Evolutionary conservation across 805 yeast genomes (phyloP).

Genomic region (Cyberlindnera maritima): DNA sequence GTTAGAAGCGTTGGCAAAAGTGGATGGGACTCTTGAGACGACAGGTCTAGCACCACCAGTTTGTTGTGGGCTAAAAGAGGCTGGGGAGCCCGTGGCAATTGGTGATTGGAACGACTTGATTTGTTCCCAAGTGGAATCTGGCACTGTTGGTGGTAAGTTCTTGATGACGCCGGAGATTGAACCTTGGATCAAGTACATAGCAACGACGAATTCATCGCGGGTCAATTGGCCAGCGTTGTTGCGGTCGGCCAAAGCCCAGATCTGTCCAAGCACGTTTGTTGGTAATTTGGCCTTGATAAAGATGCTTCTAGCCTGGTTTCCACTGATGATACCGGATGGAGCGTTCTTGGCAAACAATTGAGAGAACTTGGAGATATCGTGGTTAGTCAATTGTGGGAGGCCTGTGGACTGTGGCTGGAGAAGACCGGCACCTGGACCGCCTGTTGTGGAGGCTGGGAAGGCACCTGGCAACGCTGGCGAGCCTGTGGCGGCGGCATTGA

Average conservation of each 20-base stretch:
- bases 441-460: not conserved
- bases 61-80: constrained; percentile 22
- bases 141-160: constrained; percentile 51
- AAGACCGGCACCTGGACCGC: not conserved
- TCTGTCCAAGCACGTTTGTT: constrained; percentile 70
- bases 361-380: constrained; percentile 63
- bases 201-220: constrained; percentile 77
- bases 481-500: constrained; percentile 6
- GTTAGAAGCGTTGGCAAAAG: constrained; percentile 35
- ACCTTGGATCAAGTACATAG: constrained; percentile 93
- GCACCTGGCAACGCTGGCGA: constrained; percentile 31
- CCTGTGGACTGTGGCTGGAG: constrained; percentile 28
- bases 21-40: constrained; percentile 35
- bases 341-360: constrained; percentile 73
- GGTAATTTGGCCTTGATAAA: constrained; percentile 88
- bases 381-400: constrained; percentile 52
- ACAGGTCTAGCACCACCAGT: constrained; percentile 23
- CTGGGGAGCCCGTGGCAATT: constrained; percentile 17
- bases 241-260: constrained; percentile 87
- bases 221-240: constrained; percentile 68
- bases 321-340: constrained; percentile 55
- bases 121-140: constrained; percentile 40
- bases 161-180: constrained; percentile 62
- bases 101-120: constrained; percentile 24
- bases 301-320: constrained; percentile 79